These are phyloP conservation scores for Neofusicoccum parvum DNA, from an alignment of 2,329 filamentous ascomycete species.

Conservation along the genomic window DNA sequence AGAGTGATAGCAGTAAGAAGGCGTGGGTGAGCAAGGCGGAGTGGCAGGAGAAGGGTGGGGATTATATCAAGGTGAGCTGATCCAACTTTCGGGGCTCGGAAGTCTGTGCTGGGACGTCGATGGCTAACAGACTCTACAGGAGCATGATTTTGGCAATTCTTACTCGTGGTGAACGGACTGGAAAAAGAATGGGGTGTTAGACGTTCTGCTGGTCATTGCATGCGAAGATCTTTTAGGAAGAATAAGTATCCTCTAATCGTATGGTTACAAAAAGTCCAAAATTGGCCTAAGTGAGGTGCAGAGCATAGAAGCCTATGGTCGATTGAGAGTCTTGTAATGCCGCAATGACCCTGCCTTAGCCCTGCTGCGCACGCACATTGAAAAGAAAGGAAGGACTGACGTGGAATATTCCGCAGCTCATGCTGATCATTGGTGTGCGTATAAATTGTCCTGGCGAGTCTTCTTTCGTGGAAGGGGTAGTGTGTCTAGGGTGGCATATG, in stretches of 20 bases:
- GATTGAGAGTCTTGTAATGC: no score
- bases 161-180: constrained; percentile 14
- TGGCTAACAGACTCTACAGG: constrained; percentile 3
- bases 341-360: no score
- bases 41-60: constrained; percentile 86
- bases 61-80: constrained; percentile 79
- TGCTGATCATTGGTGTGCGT: no score
- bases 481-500: no score
- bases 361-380: no score
- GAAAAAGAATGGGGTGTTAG: background rate
- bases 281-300: no score
- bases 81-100: no score
- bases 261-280: background rate
- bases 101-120: background rate
- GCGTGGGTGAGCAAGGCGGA: constrained; percentile 77
- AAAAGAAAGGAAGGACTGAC: no score
- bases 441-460: no score
- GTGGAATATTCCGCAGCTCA: no score
- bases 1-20: constrained; percentile 59
- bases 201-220: background rate
- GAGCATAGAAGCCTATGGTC: no score
- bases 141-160: constrained; percentile 19
- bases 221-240: background rate
- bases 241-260: constrained; percentile 1
- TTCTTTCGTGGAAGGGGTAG: no score